phyloP scores from a whole-genome alignment of 148 eudicot genomes.

The Amaranthus cruentus region DNA sequence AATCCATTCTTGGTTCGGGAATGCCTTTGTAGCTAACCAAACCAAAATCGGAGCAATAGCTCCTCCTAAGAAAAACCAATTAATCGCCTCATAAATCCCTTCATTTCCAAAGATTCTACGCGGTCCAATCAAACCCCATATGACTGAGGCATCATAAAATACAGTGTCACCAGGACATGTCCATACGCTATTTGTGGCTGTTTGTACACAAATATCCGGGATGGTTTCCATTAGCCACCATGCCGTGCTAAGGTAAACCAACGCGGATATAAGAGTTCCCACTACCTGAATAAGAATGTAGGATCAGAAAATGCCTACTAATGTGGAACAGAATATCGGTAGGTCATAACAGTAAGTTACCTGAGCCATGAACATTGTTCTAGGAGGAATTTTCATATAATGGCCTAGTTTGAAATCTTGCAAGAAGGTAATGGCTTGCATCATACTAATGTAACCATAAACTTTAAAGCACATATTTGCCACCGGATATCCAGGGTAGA shows the following conservation, averaged over 20 bases:
- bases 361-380: slow-evolving; percentile 99
- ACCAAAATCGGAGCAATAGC: slow-evolving; percentile 80
- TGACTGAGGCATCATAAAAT: slow-evolving; percentile 88
- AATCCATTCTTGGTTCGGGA: slow-evolving; percentile 82
- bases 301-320: too few species aligned
- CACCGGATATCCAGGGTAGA: slow-evolving; percentile 96
- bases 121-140: slow-evolving; percentile 93
- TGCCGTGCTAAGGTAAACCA: slow-evolving; percentile 72
- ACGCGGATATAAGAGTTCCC: slow-evolving; percentile 70
- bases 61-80: slow-evolving; percentile 87
- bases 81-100: slow-evolving; percentile 62
- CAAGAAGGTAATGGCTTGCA: slow-evolving; percentile 83
- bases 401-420: slow-evolving; percentile 99
- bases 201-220: slow-evolving; percentile 61
- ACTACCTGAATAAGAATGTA: slow-evolving; percentile 36
- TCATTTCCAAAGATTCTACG: slow-evolving; percentile 72
- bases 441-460: slow-evolving; percentile 89
- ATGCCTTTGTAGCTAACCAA: slow-evolving; percentile 70
- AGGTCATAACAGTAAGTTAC: slow-evolving; percentile 22
- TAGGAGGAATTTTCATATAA: slow-evolving; percentile 96
- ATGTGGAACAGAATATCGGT: not conserved
- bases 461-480: slow-evolving; percentile 99
- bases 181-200: slow-evolving; percentile 56
- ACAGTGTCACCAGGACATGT: slow-evolving; percentile 87
- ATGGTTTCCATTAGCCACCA: slow-evolving; percentile 98